A percentile compares a stretch with the other conserved stretches of the same genome.
These are phyloP conservation scores for Brasilioporus rufonigricans DNA, from an alignment of 768 basidiomycete species.

Conservation along the genomic window DNA sequence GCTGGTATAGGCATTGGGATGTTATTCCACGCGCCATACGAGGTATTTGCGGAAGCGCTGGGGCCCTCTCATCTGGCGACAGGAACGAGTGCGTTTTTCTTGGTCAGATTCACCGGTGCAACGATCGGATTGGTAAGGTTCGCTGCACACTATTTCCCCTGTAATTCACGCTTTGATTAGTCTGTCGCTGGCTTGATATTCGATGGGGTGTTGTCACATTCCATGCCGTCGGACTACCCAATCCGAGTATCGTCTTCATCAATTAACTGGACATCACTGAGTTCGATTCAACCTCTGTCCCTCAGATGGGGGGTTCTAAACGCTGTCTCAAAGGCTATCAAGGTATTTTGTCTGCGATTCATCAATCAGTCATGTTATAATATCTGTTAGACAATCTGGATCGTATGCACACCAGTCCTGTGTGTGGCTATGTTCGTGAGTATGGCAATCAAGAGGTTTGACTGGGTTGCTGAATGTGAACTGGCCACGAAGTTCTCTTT, in stretches of 20 bases:
- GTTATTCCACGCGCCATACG: constrained; percentile 84
- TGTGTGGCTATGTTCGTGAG: constrained; percentile 62
- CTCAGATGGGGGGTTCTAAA: constrained; percentile 47
- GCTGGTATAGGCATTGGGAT: constrained; percentile 79
- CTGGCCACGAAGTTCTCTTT: constrained; percentile 23
- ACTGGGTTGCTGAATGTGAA: constrained; percentile 8
- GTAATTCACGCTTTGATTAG: constrained; percentile 38
- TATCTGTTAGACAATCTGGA: constrained; percentile 62
- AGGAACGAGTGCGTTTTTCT: constrained; percentile 84
- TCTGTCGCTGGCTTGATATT: constrained; percentile 77
- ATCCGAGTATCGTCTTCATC: constrained; percentile 43
- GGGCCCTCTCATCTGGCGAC: constrained; percentile 66
- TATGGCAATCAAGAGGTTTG: constrained; percentile 5
- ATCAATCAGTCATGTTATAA: constrained; percentile 9
- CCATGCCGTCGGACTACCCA: constrained; percentile 48
- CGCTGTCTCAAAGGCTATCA: constrained; percentile 60
- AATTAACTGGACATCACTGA: constrained; percentile 53
- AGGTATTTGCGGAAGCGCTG: constrained; percentile 68
- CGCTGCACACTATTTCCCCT: neutral
- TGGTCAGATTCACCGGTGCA: constrained; percentile 84
- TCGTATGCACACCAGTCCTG: constrained; percentile 66
- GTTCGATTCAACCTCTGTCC: constrained; percentile 43
- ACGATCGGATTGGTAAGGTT: constrained; percentile 72
- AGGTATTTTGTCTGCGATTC: constrained; percentile 39
- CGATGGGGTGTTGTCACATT: constrained; percentile 47